phyloP scores from a whole-genome alignment of 257 asterid species.

The Capsicum baccatum region DNA sequence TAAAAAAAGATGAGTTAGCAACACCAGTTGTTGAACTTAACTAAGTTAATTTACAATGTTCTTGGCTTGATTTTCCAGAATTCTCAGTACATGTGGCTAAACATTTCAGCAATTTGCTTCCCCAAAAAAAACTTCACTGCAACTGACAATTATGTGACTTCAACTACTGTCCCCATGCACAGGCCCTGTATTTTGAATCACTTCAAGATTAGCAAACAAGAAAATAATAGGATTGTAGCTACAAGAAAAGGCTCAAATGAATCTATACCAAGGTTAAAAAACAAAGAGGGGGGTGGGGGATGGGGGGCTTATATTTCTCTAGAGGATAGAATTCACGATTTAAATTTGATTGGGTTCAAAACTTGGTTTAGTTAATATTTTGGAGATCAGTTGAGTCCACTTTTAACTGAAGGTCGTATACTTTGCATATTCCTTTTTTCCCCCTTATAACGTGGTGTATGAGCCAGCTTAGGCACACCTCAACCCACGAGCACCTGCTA shows the following conservation, averaged over 20 bases:
- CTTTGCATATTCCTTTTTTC: background rate
- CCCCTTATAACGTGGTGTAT: background rate
- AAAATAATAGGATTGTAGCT: background rate
- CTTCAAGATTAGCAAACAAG: conserved; percentile 13
- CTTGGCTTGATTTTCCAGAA: background rate
- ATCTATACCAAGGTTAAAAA: background rate
- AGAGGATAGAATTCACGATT: background rate
- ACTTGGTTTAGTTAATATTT: background rate
- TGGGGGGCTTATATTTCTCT: background rate
- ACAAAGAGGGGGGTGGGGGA: background rate
- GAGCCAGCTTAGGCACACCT: background rate
- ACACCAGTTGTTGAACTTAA: background rate
- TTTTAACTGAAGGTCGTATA: background rate
- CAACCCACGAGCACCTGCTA: background rate
- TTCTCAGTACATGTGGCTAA: conserved; percentile 12
- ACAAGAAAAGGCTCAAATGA: background rate
- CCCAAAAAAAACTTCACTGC: background rate
- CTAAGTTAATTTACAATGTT: conserved; percentile 10
- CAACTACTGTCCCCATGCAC: conserved; percentile 38
- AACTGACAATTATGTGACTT: background rate
- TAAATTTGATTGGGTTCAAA: conserved; percentile 21
- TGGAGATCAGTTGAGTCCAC: background rate
- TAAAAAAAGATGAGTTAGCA: background rate
- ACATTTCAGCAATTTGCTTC: background rate
- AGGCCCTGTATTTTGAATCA: conserved; percentile 32